These are phyloP conservation scores for Trichaptum fuscoviolaceum DNA, from an alignment of 768 basidiomycete species.

Conservation along the genomic window DNA sequence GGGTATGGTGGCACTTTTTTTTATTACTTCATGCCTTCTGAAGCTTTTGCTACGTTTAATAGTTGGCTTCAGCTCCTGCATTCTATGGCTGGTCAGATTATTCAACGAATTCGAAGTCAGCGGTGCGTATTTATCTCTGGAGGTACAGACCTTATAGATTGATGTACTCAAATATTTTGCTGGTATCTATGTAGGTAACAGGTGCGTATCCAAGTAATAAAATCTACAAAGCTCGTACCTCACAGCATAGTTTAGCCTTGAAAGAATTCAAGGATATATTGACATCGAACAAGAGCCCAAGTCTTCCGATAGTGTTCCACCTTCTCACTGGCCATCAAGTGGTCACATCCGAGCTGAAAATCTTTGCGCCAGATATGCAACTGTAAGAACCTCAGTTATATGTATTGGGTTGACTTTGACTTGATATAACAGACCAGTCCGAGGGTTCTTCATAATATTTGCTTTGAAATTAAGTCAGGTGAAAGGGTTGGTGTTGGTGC, in stretches of 20 bases:
- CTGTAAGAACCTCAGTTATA: slow-evolving; percentile 3
- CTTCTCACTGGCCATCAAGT: slow-evolving; percentile 49
- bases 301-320: slow-evolving; percentile 32
- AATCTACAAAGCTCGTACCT: background rate
- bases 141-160: no score
- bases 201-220: slow-evolving; percentile 3
- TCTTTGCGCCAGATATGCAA: slow-evolving; percentile 35
- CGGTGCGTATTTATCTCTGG: slow-evolving; percentile 17
- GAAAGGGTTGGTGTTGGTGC: slow-evolving; percentile 50
- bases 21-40: slow-evolving; percentile 17
- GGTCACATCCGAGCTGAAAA: slow-evolving; percentile 40
- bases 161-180: background rate
- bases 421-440: slow-evolving; percentile 33
- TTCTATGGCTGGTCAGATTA: slow-evolving; percentile 31
- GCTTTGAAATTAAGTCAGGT: slow-evolving; percentile 47
- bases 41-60: slow-evolving; percentile 14
- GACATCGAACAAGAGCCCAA: slow-evolving; percentile 43
- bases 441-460: slow-evolving; percentile 49
- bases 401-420: background rate
- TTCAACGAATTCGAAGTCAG: slow-evolving; percentile 42
- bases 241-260: slow-evolving; percentile 17
- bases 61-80: slow-evolving; percentile 20
- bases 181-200: slow-evolving; percentile 10
- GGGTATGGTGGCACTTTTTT: slow-evolving; percentile 21
- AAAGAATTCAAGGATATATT: slow-evolving; percentile 42